These are phyloP conservation scores for Hypoxylon sp. DNA, from an alignment of 2,329 filamentous ascomycete species.

Conservation along the genomic window DNA sequence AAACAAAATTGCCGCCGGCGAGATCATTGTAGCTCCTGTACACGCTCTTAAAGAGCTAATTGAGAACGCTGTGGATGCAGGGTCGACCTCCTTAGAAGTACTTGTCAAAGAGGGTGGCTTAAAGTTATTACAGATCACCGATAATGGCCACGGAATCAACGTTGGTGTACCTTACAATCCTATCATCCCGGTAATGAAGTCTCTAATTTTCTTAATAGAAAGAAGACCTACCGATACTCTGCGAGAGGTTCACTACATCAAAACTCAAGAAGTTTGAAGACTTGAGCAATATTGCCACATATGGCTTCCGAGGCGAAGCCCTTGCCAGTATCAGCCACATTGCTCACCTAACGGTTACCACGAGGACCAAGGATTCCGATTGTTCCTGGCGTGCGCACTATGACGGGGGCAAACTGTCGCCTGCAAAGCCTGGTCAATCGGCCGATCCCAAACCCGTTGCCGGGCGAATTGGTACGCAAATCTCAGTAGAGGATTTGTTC, in stretches of 20 bases:
- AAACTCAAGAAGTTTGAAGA: conserved; percentile 96
- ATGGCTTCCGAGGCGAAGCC: conserved; percentile 97
- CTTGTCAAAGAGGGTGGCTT: conserved; percentile 94
- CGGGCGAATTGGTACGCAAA: conserved; percentile 91
- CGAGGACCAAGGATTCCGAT: conserved; percentile 88
- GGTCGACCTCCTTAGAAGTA: conserved; percentile 90
- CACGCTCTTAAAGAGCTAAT: conserved; percentile 97
- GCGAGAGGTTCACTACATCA: conserved; percentile 96
- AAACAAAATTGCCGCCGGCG: conserved; percentile 98
- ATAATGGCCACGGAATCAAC: conserved; percentile 96
- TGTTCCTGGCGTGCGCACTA: conserved; percentile 94
- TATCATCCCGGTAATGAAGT: not conserved
- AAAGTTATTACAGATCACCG: conserved; percentile 95
- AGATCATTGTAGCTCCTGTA: conserved; percentile 97
- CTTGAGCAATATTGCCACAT: conserved; percentile 88
- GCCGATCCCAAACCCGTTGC: conserved; percentile 90
- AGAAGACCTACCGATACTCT: conserved; percentile 92
- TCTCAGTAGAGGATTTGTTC: conserved; percentile 96
- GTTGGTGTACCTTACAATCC: conserved; percentile 64
- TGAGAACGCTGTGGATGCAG: conserved; percentile 98
- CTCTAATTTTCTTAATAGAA: conserved; percentile 68
- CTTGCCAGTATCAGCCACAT: conserved; percentile 98
- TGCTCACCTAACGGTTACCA: conserved; percentile 94
- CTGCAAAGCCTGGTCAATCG: conserved; percentile 88
- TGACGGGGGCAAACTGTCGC: conserved; percentile 82